phyloP scores from a whole-genome alignment of 306 rosid genomes.

The Ochetophila trinervis region DNA sequence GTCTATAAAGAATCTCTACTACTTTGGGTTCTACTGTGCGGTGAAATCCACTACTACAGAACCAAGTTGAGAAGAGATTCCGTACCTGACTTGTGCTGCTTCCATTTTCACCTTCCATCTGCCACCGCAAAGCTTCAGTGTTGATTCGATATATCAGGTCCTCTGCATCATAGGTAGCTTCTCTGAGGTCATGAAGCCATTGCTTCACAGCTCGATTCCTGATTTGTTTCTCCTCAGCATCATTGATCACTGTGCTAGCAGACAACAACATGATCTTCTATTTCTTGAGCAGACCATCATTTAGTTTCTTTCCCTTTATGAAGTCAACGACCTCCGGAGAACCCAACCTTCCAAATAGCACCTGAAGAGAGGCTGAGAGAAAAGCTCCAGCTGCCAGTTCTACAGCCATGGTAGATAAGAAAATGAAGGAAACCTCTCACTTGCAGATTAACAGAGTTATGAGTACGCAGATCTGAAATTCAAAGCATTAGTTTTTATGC shows the following conservation, averaged over 20 bases:
- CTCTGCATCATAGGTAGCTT: conserved; percentile 12
- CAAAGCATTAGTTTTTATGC: too few relatives aligned
- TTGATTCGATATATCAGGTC: conserved; percentile 17
- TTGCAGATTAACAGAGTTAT: too few relatives aligned
- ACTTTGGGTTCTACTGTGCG: too few relatives aligned
- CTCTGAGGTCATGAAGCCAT: conserved; percentile 41
- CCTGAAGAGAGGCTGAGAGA: too few relatives aligned
- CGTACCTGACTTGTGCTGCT: too few relatives aligned
- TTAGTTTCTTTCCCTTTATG: conserved; percentile 20
- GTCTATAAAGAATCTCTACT: too few relatives aligned
- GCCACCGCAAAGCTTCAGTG: background rate
- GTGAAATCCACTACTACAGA: too few relatives aligned
- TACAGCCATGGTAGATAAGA: too few relatives aligned
- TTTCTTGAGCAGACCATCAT: conserved; percentile 30
- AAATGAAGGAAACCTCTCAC: too few relatives aligned
- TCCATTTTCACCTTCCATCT: background rate
- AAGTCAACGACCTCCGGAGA: conserved; percentile 25
- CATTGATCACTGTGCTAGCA: conserved; percentile 29
- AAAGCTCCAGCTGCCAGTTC: too few relatives aligned
- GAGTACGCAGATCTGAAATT: too few relatives aligned
- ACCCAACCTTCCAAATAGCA: background rate
- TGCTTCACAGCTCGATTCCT: conserved; percentile 32
- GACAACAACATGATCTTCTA: conserved; percentile 37
- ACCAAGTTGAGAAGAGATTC: too few relatives aligned
- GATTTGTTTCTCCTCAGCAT: conserved; percentile 48